Evolutionary conservation across 352 stramenopile species (phyloP).

Genomic region (Pythium myriotylum): DNA sequence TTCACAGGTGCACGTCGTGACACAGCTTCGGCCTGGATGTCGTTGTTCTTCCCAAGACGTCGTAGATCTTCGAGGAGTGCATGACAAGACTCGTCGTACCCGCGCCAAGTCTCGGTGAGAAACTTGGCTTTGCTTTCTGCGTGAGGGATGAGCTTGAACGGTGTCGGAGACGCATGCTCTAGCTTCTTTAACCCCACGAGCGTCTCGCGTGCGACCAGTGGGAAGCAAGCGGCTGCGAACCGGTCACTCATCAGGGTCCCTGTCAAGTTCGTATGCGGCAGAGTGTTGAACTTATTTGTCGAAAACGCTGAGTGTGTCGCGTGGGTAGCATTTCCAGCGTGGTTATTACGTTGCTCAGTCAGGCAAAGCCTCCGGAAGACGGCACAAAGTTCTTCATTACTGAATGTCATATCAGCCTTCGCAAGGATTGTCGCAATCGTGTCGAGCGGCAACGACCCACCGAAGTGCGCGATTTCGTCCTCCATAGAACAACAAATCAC

Average conservation of each 20-base stretch:
- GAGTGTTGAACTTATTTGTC: background rate
- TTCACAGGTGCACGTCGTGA: conserved; percentile 23
- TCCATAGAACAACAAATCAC: conserved; percentile 61
- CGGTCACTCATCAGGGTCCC: conserved; percentile 60
- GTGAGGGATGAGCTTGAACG: conserved; percentile 43
- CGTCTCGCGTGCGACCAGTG: conserved; percentile 49
- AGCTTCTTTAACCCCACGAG: conserved; percentile 42
- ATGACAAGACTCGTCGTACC: conserved; percentile 50
- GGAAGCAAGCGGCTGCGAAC: conserved; percentile 63
- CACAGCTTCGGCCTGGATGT: conserved; percentile 57
- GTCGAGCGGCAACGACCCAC: conserved; percentile 55
- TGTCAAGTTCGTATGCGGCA: background rate
- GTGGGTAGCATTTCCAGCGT: conserved; percentile 1
- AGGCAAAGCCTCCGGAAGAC: conserved; percentile 64
- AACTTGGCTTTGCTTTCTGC: conserved; percentile 57
- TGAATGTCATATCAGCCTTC: conserved; percentile 47
- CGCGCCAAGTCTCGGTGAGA: conserved; percentile 55
- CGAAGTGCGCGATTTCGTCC: conserved; percentile 58
- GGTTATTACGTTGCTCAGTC: conserved; percentile 36
- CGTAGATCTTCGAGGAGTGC: conserved; percentile 59
- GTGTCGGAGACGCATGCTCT: conserved; percentile 35
- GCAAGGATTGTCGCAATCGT: conserved; percentile 51
- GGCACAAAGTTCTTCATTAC: conserved; percentile 59
- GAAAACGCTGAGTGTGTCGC: background rate
- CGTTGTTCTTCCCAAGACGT: conserved; percentile 62